Evolutionary conservation across 2,329 filamentous ascomycete genomes (phyloP).

Genomic region (Helminthosporium solani): DNA sequence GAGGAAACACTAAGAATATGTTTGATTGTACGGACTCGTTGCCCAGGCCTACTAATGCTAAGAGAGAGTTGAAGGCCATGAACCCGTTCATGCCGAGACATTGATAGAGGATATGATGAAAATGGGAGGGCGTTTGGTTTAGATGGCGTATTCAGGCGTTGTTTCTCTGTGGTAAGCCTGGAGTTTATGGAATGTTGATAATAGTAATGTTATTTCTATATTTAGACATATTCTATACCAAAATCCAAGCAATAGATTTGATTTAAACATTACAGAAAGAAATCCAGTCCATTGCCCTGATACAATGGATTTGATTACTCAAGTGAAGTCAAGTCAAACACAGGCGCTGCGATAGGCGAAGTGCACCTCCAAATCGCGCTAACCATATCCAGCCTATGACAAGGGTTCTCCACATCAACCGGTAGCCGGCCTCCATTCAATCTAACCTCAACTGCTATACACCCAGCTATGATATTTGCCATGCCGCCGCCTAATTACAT

Average conservation of each 20-base stretch:
- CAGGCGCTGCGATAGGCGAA: no score
- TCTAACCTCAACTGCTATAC: slow-evolving; percentile 5
- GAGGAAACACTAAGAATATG: slow-evolving; percentile 11
- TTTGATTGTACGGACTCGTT: slow-evolving; percentile 23
- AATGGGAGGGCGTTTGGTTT: background rate
- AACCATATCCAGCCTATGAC: background rate
- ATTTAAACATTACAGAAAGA: no score
- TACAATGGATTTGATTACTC: no score
- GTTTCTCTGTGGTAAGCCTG: background rate
- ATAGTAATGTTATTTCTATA: no score
- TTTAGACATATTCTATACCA: no score
- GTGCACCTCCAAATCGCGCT: background rate
- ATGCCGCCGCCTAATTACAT: slow-evolving; percentile 6
- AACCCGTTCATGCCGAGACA: slow-evolving; percentile 9
- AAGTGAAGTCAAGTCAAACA: background rate
- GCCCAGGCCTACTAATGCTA: slow-evolving; percentile 16
- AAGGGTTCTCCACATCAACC: slow-evolving; percentile 6
- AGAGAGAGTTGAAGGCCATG: slow-evolving; percentile 20
- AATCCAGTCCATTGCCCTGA: no score
- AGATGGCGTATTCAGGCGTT: no score
- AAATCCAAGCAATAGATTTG: no score
- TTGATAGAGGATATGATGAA: background rate
- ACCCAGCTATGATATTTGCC: slow-evolving; percentile 2
- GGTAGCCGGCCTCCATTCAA: slow-evolving; percentile 12
- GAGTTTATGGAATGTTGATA: no score